phyloP scores from a whole-genome alignment of 305 asterid species.

The Fraxinus sp. region DNA sequence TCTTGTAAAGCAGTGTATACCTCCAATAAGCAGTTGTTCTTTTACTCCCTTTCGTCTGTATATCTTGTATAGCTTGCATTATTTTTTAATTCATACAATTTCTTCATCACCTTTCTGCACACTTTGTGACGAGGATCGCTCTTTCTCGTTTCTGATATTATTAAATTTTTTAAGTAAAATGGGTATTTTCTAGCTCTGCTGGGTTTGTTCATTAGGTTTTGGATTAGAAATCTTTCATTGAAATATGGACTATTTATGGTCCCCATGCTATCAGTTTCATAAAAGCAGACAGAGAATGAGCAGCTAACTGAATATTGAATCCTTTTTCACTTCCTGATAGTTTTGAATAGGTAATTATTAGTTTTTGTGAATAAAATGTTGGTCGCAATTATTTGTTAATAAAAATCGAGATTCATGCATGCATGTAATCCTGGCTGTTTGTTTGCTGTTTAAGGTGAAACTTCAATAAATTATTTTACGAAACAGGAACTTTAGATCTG shows the following conservation, averaged over 20 bases:
- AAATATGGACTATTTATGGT: neutral
- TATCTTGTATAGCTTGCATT: neutral
- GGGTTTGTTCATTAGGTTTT: neutral
- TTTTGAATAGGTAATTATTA: neutral
- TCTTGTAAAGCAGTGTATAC: neutral
- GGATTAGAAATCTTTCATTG: neutral
- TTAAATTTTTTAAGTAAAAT: neutral
- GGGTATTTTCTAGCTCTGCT: neutral
- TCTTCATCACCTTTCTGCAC: neutral
- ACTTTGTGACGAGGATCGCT: neutral
- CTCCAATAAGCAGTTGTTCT: neutral
- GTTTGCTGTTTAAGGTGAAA: neutral
- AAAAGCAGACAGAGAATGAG: neutral
- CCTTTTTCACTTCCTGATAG: neutral
- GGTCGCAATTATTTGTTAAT: neutral
- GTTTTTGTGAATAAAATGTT: neutral
- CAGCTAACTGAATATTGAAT: neutral
- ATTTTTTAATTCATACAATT: neutral
- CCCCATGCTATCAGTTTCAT: neutral
- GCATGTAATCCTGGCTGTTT: neutral
- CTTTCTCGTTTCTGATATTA: neutral
- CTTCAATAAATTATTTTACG: neutral
- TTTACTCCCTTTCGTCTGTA: neutral
- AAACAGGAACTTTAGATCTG: neutral
- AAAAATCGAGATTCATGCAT: neutral